Base-by-base conservation (phyloP, 2,329 filamentous ascomycete genomes). In the Colletotrichum sp. region DNA sequence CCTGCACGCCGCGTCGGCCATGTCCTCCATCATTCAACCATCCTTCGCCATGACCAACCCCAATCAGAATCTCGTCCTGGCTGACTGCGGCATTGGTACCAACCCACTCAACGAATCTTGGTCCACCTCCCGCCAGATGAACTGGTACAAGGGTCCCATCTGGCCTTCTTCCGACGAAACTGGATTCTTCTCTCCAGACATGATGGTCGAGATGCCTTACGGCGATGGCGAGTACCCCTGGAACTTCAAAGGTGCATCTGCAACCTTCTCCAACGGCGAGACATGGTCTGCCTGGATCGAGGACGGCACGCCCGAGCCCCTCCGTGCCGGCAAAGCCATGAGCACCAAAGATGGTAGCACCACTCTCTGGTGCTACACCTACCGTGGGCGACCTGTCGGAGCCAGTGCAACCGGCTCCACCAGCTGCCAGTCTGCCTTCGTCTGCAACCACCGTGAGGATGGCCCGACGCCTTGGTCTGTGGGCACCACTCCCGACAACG, bases 61-160 rank as follows among this genome's bases (percentile, higher is more conserved):
- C 21, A 8, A 24, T 28, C 85, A 85, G 77, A 82, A 86, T 18
- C 83, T 87, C 52, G 81, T 87, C 52, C 83, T 87, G 63, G 85
- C 85, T 34, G 85, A 87, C 69, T 87, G 85, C 71, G 85, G 86
- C 34, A 86, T 87, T 71, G 86, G 86, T 8, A 83, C 86, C 74
- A 86, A 87, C 78, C 80, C 82, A n/a, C 80, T 81, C 8, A 83
- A 87, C 55, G 79, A 82, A 12, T 81, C 80, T 39, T 87, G 85
- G 85, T 87, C 85, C 8, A 87, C 86, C 7, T 87, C 85, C 60
- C 85, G 85, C 55, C 85, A 87, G 78, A 84, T 87, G 79, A 87
- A 87, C 76, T 87, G 86, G 86, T 87, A 87, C 71, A 70, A 83
- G 62, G 82, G 85, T 12, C 81, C 86, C 59, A 72, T 79, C 39